These are phyloP conservation scores for Lepiota venenata DNA, from an alignment of 768 basidiomycete species.

Conservation along the genomic window DNA sequence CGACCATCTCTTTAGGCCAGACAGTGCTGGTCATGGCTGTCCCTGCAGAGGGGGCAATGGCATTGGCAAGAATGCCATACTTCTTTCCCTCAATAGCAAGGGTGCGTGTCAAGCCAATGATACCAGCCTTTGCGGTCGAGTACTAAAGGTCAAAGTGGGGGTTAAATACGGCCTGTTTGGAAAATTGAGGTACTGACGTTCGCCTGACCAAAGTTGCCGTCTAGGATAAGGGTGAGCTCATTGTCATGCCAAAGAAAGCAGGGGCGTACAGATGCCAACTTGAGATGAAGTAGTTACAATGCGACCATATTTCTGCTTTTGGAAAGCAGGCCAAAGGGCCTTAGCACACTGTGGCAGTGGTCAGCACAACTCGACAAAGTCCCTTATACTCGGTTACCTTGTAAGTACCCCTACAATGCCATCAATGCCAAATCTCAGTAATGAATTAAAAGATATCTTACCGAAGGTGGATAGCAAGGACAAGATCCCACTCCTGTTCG, in stretches of 20 bases:
- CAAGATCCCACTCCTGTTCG: conserved; percentile 92
- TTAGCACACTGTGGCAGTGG: conserved; percentile 66
- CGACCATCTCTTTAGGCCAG: conserved; percentile 84
- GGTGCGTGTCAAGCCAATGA: conserved; percentile 86
- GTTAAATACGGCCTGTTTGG: conserved; percentile 8
- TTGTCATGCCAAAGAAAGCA: conserved; percentile 12
- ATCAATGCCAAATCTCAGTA: conserved; percentile 5
- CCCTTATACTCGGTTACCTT: conserved; percentile 45
- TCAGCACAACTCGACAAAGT: background rate
- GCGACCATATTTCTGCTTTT: conserved; percentile 93
- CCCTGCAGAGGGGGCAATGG: conserved; percentile 83
- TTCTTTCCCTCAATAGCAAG: conserved; percentile 90
- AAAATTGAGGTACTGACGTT: conserved; percentile 48
- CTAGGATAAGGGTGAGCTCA: conserved; percentile 32
- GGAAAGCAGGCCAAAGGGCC: conserved; percentile 96
- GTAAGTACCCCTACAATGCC: conserved; percentile 68
- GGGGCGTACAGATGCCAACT: conserved; percentile 80
- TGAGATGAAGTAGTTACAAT: conserved; percentile 93
- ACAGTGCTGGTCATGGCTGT: conserved; percentile 90
- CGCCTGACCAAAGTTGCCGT: conserved; percentile 94
- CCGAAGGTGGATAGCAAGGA: conserved; percentile 84
- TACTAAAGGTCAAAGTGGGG: conserved; percentile 43
- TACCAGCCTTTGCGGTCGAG: conserved; percentile 89
- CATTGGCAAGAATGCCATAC: conserved; percentile 88
- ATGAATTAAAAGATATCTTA: conserved; percentile 19